phyloP scores from a whole-genome alignment of 2,329 filamentous ascomycete genomes.

The Neospermospora avenae region DNA sequence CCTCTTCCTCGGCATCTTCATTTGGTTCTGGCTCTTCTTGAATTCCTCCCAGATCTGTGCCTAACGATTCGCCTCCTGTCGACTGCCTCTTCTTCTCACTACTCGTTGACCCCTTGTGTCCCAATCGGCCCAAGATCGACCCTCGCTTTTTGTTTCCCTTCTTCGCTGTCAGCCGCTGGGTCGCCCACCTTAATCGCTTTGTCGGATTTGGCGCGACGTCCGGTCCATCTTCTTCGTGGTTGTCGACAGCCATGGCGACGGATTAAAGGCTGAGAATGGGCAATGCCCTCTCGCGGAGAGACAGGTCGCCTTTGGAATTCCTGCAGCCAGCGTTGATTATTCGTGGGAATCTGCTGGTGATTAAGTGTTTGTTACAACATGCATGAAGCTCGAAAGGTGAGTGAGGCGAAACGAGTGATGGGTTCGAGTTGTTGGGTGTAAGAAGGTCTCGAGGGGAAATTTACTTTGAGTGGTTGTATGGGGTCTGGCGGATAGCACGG shows the following conservation, averaged over 20 bases:
- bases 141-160: conserved; percentile 76
- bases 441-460: conserved; percentile 1
- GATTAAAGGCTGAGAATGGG: conserved; percentile 20
- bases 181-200: conserved; percentile 91
- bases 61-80: conserved; percentile 36
- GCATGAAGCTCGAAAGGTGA: not conserved
- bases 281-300: conserved; percentile 21
- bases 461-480: conserved; percentile 1
- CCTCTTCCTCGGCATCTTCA: conserved; percentile 21
- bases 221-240: conserved; percentile 26
- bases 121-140: conserved; percentile 74
- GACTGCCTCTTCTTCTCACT: conserved; percentile 66
- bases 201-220: conserved; percentile 54
- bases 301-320: conserved; percentile 7
- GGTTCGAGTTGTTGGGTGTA: not conserved
- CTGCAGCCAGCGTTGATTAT: not conserved
- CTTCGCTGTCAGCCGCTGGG: conserved; percentile 76
- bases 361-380: conserved; percentile 4
- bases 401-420: not conserved
- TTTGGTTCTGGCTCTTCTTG: conserved; percentile 28
- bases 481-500: conserved; percentile 5
- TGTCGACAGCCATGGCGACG: conserved; percentile 22
- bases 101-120: conserved; percentile 54
- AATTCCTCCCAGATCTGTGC: conserved; percentile 35
- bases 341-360: conserved; percentile 3